Conservation (phyloP, 345 rosid species). For the Durio zibethinus region DNA sequence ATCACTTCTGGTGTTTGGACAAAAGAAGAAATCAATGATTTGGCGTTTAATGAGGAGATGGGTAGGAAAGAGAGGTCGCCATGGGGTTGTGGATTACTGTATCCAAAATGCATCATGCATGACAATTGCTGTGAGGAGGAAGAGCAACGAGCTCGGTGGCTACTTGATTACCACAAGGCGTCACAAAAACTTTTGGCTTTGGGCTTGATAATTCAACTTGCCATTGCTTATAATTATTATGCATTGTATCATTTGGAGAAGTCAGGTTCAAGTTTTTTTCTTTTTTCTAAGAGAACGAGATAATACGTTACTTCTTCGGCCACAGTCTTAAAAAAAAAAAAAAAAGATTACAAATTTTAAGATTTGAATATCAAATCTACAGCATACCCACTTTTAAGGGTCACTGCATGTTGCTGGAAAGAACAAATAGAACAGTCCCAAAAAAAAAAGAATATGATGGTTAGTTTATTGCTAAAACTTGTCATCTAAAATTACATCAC, state of each 20-base stretch:
- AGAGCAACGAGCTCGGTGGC: slow-evolving; percentile 72
- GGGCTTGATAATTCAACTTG: slow-evolving; percentile 42
- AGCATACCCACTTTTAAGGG: too few species aligned
- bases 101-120: slow-evolving; percentile 79
- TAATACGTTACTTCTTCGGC: too few species aligned
- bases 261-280: too few species aligned
- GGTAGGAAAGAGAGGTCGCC: slow-evolving; percentile 37
- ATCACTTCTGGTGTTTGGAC: slow-evolving; percentile 69
- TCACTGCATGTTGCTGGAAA: too few species aligned
- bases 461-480: neutral
- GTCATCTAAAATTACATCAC: neutral
- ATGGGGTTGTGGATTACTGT: slow-evolving; percentile 57
- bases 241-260: too few species aligned
- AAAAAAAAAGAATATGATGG: neutral
- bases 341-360: too few species aligned
- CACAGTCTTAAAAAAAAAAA: too few species aligned
- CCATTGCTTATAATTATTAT: neutral
- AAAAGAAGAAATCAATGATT: slow-evolving; percentile 53
- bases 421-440: too few species aligned
- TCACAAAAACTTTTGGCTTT: slow-evolving; percentile 89
- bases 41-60: slow-evolving; percentile 59
- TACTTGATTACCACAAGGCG: slow-evolving; percentile 90
- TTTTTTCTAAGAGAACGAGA: too few species aligned
- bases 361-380: too few species aligned
- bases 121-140: slow-evolving; percentile 79